A percentile compares a stretch with the other conserved stretches of the same genome.
Conservation (phyloP, 1,284 basidiomycete species). For the Peniophora sp. region DNA sequence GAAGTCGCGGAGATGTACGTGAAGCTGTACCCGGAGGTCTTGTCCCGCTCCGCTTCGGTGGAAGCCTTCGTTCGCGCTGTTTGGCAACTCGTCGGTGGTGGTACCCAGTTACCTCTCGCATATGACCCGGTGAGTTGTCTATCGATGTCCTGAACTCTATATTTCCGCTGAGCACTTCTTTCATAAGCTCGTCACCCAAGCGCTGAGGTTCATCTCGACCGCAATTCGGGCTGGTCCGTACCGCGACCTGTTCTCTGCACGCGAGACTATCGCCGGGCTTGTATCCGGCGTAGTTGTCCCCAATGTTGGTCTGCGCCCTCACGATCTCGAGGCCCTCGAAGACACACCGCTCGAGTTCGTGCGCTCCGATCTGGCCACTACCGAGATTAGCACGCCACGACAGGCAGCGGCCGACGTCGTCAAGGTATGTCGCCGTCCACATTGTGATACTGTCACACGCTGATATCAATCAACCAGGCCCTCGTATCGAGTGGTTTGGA, state of each 20-base stretch:
- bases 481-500: conserved; percentile 78
- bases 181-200: conserved; percentile 86
- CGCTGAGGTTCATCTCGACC: conserved; percentile 87
- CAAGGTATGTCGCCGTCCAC: conserved; percentile 30
- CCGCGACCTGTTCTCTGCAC: conserved; percentile 60
- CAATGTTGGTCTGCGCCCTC: conserved; percentile 82
- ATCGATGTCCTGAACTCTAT: conserved; percentile 7
- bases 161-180: neutral
- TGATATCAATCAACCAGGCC: conserved; percentile 20
- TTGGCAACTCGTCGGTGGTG: conserved; percentile 81
- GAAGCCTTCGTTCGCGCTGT: conserved; percentile 84
- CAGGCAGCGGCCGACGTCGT: conserved; percentile 93
- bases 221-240: conserved; percentile 85
- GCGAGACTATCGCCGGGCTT: conserved; percentile 76
- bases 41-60: conserved; percentile 63
- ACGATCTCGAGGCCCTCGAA: conserved; percentile 95
- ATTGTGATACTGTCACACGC: too few relatives aligned
- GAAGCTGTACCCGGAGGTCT: conserved; percentile 86
- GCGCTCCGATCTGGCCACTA: conserved; percentile 76
- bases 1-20: conserved; percentile 92
- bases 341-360: conserved; percentile 97
- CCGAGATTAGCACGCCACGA: conserved; percentile 71
- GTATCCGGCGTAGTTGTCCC: conserved; percentile 90
- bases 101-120: conserved; percentile 59
- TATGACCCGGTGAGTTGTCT: conserved; percentile 65